Evolutionary conservation across 169 alveolate species (phyloP).

Genomic region (Cyclospora cayetanensis): DNA sequence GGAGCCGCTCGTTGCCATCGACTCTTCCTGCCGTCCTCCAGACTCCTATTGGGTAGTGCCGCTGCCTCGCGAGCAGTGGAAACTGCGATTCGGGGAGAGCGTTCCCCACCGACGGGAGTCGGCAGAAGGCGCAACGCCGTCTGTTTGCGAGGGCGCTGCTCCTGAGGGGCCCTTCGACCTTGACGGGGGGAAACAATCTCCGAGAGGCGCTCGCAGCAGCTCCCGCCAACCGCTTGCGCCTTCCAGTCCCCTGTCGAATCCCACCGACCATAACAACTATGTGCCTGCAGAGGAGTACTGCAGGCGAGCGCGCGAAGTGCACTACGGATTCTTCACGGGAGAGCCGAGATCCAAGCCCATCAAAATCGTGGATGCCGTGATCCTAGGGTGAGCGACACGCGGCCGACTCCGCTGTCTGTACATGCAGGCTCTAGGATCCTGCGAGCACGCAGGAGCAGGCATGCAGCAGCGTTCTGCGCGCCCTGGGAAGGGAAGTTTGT

Average conservation of each 20-base stretch:
- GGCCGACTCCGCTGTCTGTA: too few species aligned
- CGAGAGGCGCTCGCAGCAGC: not conserved
- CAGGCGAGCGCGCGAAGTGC: slow-evolving; percentile 28
- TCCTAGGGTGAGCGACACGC: slow-evolving; percentile 29
- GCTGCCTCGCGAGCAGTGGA: slow-evolving; percentile 29
- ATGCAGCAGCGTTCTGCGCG: not conserved
- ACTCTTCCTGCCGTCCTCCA: slow-evolving; percentile 50
- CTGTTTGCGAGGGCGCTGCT: not conserved
- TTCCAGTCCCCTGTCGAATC: not conserved
- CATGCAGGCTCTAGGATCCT: too few species aligned
- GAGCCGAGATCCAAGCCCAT: slow-evolving; percentile 30
- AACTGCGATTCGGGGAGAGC: not conserved
- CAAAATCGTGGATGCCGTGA: slow-evolving; percentile 60
- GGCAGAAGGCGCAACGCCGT: not conserved
- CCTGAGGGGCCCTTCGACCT: not conserved
- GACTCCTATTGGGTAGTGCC: slow-evolving; percentile 44
- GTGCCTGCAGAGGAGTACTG: slow-evolving; percentile 47
- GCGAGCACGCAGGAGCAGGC: too few species aligned
- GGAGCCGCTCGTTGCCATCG: slow-evolving; percentile 44
- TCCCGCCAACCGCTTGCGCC: not conserved
- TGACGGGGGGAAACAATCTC: not conserved
- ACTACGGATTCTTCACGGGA: slow-evolving; percentile 57
- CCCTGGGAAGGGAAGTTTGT: not conserved
- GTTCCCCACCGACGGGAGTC: not conserved
- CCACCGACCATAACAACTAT: slow-evolving; percentile 25